Evolutionary conservation across 2,329 filamentous ascomycete species (phyloP).

Genomic region (Fusarium illudens): DNA sequence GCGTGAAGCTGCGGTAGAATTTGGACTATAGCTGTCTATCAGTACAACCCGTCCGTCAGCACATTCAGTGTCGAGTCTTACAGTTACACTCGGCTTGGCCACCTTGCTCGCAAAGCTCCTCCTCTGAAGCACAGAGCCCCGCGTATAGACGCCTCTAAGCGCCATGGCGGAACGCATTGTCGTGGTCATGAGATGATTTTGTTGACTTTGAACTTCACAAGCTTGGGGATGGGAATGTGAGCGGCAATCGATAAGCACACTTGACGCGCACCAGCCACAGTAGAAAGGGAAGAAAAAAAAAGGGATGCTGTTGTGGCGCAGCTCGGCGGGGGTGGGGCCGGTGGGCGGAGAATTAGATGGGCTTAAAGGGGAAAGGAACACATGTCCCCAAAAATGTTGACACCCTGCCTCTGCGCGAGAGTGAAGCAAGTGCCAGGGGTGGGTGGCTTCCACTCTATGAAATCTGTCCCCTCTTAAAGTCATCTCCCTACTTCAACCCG

Average conservation of each 20-base stretch:
- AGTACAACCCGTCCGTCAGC: not conserved
- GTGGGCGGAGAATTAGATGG: constrained; percentile 12
- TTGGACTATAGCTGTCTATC: constrained; percentile 54
- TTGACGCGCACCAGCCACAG: constrained; percentile 10
- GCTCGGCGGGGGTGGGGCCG: constrained; percentile 32
- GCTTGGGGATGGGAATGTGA: not conserved
- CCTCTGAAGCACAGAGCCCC: not conserved
- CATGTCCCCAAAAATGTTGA: constrained; percentile 45
- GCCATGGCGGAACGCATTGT: constrained; percentile 22
- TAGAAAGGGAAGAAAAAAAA: too few species aligned
- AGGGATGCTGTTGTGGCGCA: not conserved
- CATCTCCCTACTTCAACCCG: constrained; percentile 29
- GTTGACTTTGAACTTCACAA: not conserved
- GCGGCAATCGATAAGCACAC: constrained; percentile 17
- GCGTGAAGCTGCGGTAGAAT: constrained; percentile 79
- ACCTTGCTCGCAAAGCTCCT: constrained; percentile 42
- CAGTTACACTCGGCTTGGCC: constrained; percentile 39
- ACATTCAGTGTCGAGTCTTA: constrained; percentile 11
- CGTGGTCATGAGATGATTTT: constrained; percentile 16
- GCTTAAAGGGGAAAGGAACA: constrained; percentile 42
- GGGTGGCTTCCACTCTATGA: not conserved
- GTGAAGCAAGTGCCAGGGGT: not conserved
- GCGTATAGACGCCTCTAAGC: not conserved
- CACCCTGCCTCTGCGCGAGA: constrained; percentile 4
- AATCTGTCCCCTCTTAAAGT: constrained; percentile 1